Evolutionary conservation across 179 eudicot species (phyloP), one percentile per base, ranked within the genome.

Genomic region (Carnegiea gigantea): DNA sequence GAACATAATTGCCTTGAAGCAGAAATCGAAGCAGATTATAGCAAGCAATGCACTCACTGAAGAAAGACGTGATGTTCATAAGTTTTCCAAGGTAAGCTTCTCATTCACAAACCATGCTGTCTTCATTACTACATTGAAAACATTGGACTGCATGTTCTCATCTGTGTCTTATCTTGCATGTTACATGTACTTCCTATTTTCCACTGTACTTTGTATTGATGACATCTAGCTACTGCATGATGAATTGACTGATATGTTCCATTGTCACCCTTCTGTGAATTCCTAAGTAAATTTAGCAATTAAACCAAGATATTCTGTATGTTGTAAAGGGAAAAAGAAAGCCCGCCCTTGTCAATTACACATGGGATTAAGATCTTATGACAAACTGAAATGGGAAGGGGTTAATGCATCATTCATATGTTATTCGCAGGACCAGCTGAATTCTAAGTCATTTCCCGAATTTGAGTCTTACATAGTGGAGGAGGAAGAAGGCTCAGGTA

Each of bases 401-500:
- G 44, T 4, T 20, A 57, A 54, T 46, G 77, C 23, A 44, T 60
- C n/a, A 15, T 73, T 81, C 78, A 78, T 62, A 43, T 30, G 49
- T 57, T 75, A 43, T 51, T 87, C 73, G 78, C 86, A 92, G 93
- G 87, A 89, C 83, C 84, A 86, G 59, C 77, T 67, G 62, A 84
- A 88, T 78, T 74, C 79, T 21, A 90, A 84, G 83, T 82, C 83
- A 60, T 83, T 86, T 73, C 99, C 99, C 36, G 81, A 87, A 26
- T 97, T 97, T 80, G 92, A 91, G 64, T 82, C 90, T 46, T 97
- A 83, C 85, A 74, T 77, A 72, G 93, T 93, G 46, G 95, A 93
- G 89, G 94, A 91, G 83, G 95, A 97, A 87, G 99, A 97, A 89
- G 99, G 99, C 51, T 97, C 99, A 89, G 99, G 99, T 97, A 89